These are phyloP conservation scores for Nitzschia sp. DNA, from an alignment of 108 stramenopile species.

Conservation along the genomic window DNA sequence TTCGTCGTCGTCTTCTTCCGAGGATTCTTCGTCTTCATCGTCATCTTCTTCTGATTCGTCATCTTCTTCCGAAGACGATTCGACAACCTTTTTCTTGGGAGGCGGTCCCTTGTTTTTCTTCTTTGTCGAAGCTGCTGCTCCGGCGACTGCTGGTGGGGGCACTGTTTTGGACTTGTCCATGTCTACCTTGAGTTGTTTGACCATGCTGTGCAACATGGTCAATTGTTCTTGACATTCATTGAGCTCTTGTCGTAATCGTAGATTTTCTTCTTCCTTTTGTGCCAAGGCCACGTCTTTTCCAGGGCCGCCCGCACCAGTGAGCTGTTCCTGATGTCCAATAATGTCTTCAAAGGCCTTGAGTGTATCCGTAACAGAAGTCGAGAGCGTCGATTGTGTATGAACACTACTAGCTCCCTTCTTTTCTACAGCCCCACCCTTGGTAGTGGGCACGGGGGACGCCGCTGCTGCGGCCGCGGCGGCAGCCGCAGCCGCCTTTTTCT, in stretches of 20 bases:
- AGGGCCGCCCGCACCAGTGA: neutral
- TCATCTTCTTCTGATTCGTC: slow-evolving; percentile 7
- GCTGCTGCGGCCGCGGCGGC: neutral
- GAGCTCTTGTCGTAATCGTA: slow-evolving; percentile 38
- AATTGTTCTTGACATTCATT: slow-evolving; percentile 46
- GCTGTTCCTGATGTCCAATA: neutral
- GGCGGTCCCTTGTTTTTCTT: neutral
- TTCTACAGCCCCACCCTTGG: neutral
- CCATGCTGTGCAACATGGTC: slow-evolving; percentile 43
- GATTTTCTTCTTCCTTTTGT: slow-evolving; percentile 45
- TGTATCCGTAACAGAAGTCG: slow-evolving; percentile 20
- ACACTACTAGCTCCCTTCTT: slow-evolving; percentile 16
- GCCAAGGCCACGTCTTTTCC: slow-evolving; percentile 11
- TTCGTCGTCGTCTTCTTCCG: slow-evolving; percentile 25
- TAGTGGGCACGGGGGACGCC: neutral
- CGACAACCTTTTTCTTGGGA: neutral
- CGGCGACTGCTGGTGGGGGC: neutral
- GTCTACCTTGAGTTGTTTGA: slow-evolving; percentile 35
- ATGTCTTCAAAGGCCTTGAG: slow-evolving; percentile 26
- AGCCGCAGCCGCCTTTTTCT: slow-evolving; percentile 6
- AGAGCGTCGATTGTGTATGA: slow-evolving; percentile 24
- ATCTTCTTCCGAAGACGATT: neutral
- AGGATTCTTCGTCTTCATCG: neutral
- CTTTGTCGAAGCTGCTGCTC: neutral
- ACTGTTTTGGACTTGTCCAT: slow-evolving; percentile 12